phyloP scores from a whole-genome alignment of 768 basidiomycete species.

The Phlegmacium glaucopus region DNA sequence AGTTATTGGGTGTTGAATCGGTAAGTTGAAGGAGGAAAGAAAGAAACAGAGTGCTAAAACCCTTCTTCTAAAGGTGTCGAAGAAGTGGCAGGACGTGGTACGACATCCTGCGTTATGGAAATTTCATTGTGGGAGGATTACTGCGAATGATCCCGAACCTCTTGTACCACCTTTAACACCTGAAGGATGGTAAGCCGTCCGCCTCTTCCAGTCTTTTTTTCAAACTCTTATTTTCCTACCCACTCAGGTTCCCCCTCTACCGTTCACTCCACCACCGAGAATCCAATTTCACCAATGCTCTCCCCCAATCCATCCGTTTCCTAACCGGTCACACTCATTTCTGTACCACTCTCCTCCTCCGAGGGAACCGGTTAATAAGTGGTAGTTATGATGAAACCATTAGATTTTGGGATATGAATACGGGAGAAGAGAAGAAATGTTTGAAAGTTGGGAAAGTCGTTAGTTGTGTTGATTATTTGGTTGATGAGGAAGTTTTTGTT shows the following conservation, averaged over 20 bases:
- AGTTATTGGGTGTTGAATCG: constrained; percentile 58
- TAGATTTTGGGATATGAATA: constrained; percentile 84
- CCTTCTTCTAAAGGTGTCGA: constrained; percentile 34
- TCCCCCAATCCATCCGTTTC: constrained; percentile 76
- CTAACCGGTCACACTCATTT: constrained; percentile 84
- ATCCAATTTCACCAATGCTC: constrained; percentile 72
- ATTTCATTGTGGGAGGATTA: constrained; percentile 71
- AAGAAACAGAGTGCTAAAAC: constrained; percentile 30
- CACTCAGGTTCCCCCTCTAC: constrained; percentile 56
- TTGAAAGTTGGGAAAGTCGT: constrained; percentile 86
- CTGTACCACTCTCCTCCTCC: constrained; percentile 65
- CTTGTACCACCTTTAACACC: constrained; percentile 58
- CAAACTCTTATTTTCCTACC: background rate
- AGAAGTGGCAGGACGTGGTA: constrained; percentile 41
- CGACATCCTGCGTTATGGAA: constrained; percentile 75
- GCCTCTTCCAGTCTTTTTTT: no score
- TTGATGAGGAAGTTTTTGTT: constrained; percentile 86
- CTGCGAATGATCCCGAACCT: constrained; percentile 66
- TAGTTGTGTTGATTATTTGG: constrained; percentile 83
- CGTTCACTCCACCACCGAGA: constrained; percentile 82
- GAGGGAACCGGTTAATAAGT: constrained; percentile 80
- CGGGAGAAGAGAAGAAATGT: constrained; percentile 64
- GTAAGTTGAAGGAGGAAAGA: constrained; percentile 27
- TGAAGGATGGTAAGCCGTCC: constrained; percentile 67
- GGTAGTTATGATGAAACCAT: constrained; percentile 93